Base-by-base conservation (phyloP, 176 grass and related monocot genomes). In the Oryza officinalis region DNA sequence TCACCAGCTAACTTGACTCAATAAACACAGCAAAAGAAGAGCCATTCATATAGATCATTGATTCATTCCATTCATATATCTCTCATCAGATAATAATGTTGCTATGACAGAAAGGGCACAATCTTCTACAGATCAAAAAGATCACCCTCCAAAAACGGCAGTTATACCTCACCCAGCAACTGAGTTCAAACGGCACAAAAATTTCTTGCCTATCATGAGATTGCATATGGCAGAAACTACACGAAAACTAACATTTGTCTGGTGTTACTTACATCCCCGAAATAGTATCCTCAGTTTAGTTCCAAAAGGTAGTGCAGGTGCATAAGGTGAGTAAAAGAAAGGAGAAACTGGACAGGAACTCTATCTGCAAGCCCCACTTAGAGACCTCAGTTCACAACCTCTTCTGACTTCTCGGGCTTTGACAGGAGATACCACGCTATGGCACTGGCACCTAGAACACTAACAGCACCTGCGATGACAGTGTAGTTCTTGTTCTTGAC, bases 381-480 rank as follows among this genome's bases (percentile, higher is more conserved):
- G 28, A n/a, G 14, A 23, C 14, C 27, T 88, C 59, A 85, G 73
- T 92, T 78, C 9, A 65, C 76, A 40, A 88, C 72, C 78, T 96
- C 90, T 40, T 92, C 82, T 5, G 90, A 64, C 88, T 92, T 92
- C 79, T 86, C 90, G 23, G 93, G 88, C 76, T 91, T 96, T 85
- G 93, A 87, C 54, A 92, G 69, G 41, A 92, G 76, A 84, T 96
- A 92, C 93, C 93, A 96, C 38, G 88, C 88, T 26, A 96, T 52
- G 41, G 37, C 93, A 90, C 80, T 52, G 41, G 45, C 93, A 90
- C 80, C 65, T 37, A 86, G 69, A 88, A 70, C 76, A 75, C 88
- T 86, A 75, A 89, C 10, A 32, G 86, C 87, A 54, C 86, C 90
- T 85, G 90, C 88, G 20, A 91, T 3, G n/a, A 92, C 83, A 32